These are phyloP conservation scores for Bathelium albidoporum DNA, from an alignment of 495 filamentous ascomycete species.

Conservation along the genomic window DNA sequence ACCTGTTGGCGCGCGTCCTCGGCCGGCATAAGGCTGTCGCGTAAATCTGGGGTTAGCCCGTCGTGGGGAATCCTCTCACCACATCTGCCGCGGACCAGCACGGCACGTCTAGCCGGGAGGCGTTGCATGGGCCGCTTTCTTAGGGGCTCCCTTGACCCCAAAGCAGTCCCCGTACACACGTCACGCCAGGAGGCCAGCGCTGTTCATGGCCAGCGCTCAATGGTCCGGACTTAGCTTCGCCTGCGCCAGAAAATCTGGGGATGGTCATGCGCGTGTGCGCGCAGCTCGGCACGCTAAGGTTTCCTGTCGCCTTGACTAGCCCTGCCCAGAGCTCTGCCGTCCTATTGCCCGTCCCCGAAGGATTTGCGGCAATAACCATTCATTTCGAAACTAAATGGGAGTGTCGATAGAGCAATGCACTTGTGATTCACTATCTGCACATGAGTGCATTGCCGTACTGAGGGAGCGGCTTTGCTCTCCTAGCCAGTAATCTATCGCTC, in stretches of 20 bases:
- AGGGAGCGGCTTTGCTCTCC: background rate
- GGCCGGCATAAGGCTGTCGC: background rate
- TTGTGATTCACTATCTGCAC: background rate
- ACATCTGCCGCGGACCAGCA: background rate
- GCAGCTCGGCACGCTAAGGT: slow-evolving; percentile 1
- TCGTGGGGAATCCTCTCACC: background rate
- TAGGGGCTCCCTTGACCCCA: background rate
- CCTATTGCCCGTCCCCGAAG: background rate
- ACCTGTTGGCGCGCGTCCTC: background rate
- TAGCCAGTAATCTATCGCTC: background rate
- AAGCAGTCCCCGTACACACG: background rate
- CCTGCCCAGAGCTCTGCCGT: background rate
- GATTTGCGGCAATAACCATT: background rate
- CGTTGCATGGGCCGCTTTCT: background rate
- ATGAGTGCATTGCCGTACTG: background rate
- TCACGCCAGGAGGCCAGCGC: slow-evolving; percentile 3
- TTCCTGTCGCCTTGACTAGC: background rate
- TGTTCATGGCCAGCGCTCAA: background rate
- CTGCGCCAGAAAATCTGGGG: slow-evolving; percentile 3
- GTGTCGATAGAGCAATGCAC: background rate
- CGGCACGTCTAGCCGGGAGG: slow-evolving; percentile 1
- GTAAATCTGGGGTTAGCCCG: background rate
- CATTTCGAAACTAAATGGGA: background rate
- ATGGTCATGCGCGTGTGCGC: slow-evolving; percentile 3
- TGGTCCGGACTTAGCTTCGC: background rate